These are phyloP conservation scores for Fusarium denticulatum DNA, from an alignment of 2,329 filamentous ascomycete species.

Conservation along the genomic window DNA sequence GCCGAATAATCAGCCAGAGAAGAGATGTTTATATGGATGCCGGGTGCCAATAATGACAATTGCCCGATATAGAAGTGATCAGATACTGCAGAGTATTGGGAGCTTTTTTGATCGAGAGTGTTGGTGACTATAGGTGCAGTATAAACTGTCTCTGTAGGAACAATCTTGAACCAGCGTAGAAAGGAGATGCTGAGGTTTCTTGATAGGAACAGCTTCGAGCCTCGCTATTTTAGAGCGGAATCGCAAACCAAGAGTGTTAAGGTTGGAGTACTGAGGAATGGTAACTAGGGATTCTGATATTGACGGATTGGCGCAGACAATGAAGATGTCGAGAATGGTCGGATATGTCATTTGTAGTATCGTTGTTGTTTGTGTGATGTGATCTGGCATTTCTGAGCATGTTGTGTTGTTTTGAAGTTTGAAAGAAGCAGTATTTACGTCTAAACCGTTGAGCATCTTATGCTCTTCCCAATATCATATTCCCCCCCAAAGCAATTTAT, in stretches of 20 bases:
- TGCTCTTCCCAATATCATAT: background rate
- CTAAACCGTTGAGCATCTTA: background rate
- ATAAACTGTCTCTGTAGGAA: background rate
- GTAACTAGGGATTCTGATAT: no score
- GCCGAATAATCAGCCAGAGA: background rate
- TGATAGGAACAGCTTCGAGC: background rate
- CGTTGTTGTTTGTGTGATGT: no score
- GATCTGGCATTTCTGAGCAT: background rate
- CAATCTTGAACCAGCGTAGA: background rate
- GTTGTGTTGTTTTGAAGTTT: background rate
- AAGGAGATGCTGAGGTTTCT: background rate
- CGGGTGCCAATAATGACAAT: background rate
- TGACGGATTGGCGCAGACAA: no score
- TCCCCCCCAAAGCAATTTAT: background rate
- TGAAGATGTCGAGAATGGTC: no score
- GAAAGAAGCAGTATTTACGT: fast-evolving
- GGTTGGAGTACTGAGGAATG: no score
- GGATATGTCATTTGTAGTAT: background rate
- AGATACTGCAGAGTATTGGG: background rate
- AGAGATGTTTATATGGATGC: background rate
- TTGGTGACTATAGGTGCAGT: background rate
- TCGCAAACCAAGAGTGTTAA: background rate
- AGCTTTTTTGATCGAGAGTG: background rate
- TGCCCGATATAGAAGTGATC: fast-evolving
- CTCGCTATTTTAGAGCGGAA: background rate